Percentiles rank a stretch among this genome's conserved stretches.
phyloP scores from a whole-genome alignment of 2,329 filamentous ascomycete species.

The Aspergillus sp. region DNA sequence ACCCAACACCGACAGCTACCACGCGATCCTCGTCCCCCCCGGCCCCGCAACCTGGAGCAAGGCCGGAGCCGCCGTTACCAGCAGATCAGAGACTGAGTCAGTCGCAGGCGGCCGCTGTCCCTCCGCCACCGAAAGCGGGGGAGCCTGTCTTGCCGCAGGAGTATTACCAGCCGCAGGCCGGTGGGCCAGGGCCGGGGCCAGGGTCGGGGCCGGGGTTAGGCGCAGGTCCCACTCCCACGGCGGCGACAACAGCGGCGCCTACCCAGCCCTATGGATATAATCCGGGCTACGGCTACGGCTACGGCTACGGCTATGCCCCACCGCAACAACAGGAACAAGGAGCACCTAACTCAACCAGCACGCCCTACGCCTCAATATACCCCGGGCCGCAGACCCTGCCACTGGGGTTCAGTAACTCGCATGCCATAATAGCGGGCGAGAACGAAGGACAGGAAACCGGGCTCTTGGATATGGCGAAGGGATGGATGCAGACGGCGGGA shows the following conservation, averaged over 20 bases:
- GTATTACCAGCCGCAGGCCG: no score
- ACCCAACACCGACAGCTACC: constrained; percentile 13
- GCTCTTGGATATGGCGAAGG: constrained; percentile 32
- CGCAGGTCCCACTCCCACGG: neutral
- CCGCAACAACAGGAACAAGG: neutral
- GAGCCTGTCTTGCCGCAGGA: constrained; percentile 2
- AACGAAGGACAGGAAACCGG: constrained; percentile 21
- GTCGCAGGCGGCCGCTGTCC: constrained; percentile 13
- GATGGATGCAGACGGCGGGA: constrained; percentile 35
- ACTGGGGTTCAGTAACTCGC: no score
- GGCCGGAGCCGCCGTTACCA: constrained; percentile 1
- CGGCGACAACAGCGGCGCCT: neutral
- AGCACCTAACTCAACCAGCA: constrained; percentile 9
- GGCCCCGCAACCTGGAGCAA: constrained; percentile 33
- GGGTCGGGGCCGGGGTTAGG: neutral
- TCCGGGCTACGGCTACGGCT: neutral
- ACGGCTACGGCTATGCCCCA: neutral
- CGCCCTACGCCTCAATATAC: constrained; percentile 7
- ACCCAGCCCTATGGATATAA: neutral
- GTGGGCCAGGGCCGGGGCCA: neutral
- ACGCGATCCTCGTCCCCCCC: constrained; percentile 27
- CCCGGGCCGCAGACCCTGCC: constrained; percentile 19
- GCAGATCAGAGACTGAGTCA: no score
- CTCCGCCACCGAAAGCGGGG: constrained; percentile 14
- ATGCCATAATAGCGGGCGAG: constrained; percentile 1